Evolutionary conservation across 1,139 yeast species (phyloP), one percentile per base, ranked within the genome.

Genomic region (Blastobotrys elegans): DNA sequence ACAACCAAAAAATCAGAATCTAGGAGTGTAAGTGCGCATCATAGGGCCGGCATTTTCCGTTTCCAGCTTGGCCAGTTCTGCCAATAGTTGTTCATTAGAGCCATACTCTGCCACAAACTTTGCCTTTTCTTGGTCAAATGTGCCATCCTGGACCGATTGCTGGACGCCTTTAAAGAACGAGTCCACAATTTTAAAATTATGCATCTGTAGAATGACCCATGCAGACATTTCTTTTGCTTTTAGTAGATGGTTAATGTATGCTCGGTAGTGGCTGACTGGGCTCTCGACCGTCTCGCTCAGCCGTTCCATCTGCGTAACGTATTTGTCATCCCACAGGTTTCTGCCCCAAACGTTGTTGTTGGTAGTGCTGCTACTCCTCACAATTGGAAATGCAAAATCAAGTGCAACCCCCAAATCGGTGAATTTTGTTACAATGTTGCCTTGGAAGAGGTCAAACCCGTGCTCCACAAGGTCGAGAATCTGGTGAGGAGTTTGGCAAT

Each of bases 171-270:
- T 52, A 47, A 70, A 65, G 43, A 70, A 66, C 33, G 48, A 24
- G 29, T 51, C 52, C 14, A 61, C 49, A 0, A 65, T 63, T 21
- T 53, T 52, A 31, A 63, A 42, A 50, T 71, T 71, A 51, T 71
- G 73, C 54, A 62, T 60, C 55, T 70, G 72, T 31, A 71, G 58
- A 10, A 69, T 52, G 30, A 70, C 70, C 62, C 69, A 66, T 1
- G 73, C 71, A 13, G 71, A 61, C 74, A 71, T 71, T 52, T 71
- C 75, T 24, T 58, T 56, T 4, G 73, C 74, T 33, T 66, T 55
- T 29, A 71, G 56, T 30, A 71, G 53, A 51, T 71, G 75, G 45
- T 70, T 72, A 7, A 71, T 50, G 50, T 70, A 71, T 3, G 74
- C 73, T 22, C 66, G 54, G 50, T 65, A 61, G 46, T 68, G 66